Percentiles rank a stretch among this genome's conserved stretches.
Evolutionary conservation across 208 protist species (phyloP).

Genomic region (Leishmania lainsoni): DNA sequence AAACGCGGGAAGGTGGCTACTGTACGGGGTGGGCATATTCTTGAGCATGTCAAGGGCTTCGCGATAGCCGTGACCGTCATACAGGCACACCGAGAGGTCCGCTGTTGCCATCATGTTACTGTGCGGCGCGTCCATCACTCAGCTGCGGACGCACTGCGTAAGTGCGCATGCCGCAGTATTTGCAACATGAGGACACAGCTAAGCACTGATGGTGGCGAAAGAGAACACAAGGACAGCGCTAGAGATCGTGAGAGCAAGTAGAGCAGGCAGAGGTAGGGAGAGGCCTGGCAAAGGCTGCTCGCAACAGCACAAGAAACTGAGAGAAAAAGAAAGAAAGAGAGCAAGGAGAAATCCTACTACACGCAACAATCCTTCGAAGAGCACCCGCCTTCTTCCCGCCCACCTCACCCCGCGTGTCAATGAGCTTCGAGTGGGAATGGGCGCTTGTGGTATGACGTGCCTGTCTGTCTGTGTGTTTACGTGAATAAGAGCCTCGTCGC

Average conservation of each 20-base stretch:
- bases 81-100: conserved; percentile 25
- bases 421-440: background rate
- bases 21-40: conserved; percentile 37
- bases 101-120: background rate
- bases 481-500: background rate
- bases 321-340: background rate
- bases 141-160: background rate
- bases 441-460: background rate
- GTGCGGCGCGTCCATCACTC: background rate
- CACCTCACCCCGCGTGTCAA: background rate
- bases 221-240: background rate
- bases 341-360: background rate
- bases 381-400: too few species aligned
- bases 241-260: too few species aligned
- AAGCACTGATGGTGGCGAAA: background rate
- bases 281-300: too few species aligned
- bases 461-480: background rate
- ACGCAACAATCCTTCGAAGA: background rate
- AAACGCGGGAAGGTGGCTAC: background rate
- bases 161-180: background rate
- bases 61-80: conserved; percentile 47
- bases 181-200: background rate
- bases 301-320: too few species aligned
- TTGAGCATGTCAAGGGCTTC: conserved; percentile 41
- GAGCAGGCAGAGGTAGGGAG: too few species aligned